Evolutionary conservation across 768 basidiomycete species (phyloP).

Genomic region (Termitomyces sp.): DNA sequence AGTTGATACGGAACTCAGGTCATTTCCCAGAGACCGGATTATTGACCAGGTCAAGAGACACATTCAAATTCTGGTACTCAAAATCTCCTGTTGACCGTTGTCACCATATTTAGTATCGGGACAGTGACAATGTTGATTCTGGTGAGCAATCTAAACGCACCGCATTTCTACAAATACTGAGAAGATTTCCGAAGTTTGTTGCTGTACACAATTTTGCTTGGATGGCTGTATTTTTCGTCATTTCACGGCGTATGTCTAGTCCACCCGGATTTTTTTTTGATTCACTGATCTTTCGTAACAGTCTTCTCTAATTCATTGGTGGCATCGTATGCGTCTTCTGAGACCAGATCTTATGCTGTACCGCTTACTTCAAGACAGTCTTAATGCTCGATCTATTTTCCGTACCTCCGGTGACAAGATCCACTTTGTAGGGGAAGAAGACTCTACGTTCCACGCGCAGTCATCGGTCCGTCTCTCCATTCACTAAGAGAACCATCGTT

Average conservation of each 20-base stretch:
- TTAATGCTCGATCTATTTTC: constrained; percentile 20
- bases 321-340: constrained; percentile 10
- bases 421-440: background rate
- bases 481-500: background rate
- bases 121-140: constrained; percentile 10
- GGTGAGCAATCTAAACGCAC: background rate
- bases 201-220: constrained; percentile 5
- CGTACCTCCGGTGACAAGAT: constrained; percentile 18
- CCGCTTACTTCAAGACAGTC: background rate
- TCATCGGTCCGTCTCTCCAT: background rate
- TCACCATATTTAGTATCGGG: background rate
- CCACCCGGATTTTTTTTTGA: background rate
- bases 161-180: background rate
- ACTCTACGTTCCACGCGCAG: background rate
- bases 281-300: background rate
- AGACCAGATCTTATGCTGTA: background rate
- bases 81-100: background rate
- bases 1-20: background rate
- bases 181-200: background rate
- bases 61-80: background rate
- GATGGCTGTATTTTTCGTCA: constrained; percentile 14
- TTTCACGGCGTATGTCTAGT: constrained; percentile 10
- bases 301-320: constrained; percentile 16
- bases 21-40: constrained; percentile 10
- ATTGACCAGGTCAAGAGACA: constrained; percentile 9